A percentile compares a stretch with the other conserved stretches of the same genome.
phyloP scores from a whole-genome alignment of 495 filamentous ascomycete genomes.

The Xylaria sp. region DNA sequence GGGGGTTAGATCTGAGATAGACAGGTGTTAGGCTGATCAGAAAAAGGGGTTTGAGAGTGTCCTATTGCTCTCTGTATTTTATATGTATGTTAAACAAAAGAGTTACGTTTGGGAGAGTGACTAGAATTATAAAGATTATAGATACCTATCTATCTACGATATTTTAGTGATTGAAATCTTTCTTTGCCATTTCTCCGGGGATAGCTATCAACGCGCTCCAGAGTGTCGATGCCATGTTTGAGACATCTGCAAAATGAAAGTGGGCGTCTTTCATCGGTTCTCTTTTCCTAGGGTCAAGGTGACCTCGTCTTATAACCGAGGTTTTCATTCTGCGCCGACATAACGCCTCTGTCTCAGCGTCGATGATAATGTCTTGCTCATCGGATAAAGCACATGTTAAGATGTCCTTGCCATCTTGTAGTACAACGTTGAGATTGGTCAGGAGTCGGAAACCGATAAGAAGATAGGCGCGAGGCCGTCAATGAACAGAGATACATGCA shows the following conservation, averaged over 20 bases:
- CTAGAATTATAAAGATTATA: background rate
- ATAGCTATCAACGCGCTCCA: background rate
- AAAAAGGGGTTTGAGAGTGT: background rate
- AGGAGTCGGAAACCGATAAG: background rate
- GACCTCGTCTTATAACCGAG: background rate
- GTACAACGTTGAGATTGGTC: background rate
- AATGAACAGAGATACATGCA: background rate
- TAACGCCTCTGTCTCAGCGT: background rate
- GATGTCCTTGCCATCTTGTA: background rate
- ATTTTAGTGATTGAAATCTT: background rate
- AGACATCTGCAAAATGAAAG: background rate
- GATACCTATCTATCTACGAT: background rate
- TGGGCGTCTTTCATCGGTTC: background rate
- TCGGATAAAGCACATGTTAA: background rate
- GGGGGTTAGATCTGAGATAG: background rate
- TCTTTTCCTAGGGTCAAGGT: background rate
- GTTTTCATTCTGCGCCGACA: background rate
- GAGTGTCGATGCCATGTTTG: background rate
- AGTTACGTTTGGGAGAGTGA: background rate
- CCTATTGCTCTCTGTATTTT: background rate
- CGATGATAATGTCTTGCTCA: background rate
- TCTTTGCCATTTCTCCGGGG: background rate
- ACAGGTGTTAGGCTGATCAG: background rate
- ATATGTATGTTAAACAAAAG: background rate
- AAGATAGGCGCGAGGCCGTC: background rate